Conservation (phyloP, 805 yeast species). For the Nakazawaea ishiwadae region DNA sequence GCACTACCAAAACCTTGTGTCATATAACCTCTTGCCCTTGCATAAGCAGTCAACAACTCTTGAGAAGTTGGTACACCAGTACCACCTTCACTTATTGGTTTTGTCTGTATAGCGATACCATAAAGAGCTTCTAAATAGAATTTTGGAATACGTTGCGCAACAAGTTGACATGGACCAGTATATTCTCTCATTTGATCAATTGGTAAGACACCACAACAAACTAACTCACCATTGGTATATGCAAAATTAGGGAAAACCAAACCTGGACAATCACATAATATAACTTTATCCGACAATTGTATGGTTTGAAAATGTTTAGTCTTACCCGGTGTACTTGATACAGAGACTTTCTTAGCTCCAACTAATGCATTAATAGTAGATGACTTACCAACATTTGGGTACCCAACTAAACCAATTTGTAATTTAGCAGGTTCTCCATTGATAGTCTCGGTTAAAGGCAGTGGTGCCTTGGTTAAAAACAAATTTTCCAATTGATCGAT, state of each 20-base stretch:
- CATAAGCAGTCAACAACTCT: slow-evolving; percentile 86
- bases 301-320: slow-evolving; percentile 99
- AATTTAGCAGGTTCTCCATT: slow-evolving; percentile 59
- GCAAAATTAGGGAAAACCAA: slow-evolving; percentile 97
- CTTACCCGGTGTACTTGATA: slow-evolving; percentile 97
- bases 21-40: slow-evolving; percentile 95
- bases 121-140: slow-evolving; percentile 84
- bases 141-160: slow-evolving; percentile 86
- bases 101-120: slow-evolving; percentile 83
- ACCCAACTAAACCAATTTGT: slow-evolving; percentile 95
- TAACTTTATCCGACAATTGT: slow-evolving; percentile 71
- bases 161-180: slow-evolving; percentile 82
- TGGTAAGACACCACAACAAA: slow-evolving; percentile 97
- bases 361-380: slow-evolving; percentile 97
- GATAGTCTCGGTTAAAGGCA: slow-evolving; percentile 43
- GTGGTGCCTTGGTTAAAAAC: slow-evolving; percentile 78
- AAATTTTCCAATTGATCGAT: slow-evolving; percentile 83
- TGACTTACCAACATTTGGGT: slow-evolving; percentile 92
- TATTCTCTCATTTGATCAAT: slow-evolving; percentile 94
- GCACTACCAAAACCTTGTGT: slow-evolving; percentile 97
- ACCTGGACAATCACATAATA: slow-evolving; percentile 98
- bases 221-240: slow-evolving; percentile 92
- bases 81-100: slow-evolving; percentile 82
- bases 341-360: slow-evolving; percentile 97
- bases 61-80: slow-evolving; percentile 84